Conservation (phyloP, 2,329 filamentous ascomycete genomes). For the Fusarium tricinctum region DNA sequence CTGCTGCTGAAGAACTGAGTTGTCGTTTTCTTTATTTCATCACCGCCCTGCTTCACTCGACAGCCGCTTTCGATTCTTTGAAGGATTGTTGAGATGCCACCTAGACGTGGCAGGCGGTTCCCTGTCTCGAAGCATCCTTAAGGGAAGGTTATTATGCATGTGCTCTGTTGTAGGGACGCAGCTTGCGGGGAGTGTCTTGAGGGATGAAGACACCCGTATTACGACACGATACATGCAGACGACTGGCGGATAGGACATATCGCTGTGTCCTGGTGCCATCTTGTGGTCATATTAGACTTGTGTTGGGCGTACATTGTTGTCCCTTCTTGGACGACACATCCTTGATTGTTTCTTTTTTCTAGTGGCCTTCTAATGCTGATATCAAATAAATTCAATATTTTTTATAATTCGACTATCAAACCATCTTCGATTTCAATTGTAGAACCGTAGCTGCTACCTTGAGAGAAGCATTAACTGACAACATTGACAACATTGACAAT, state of each 20-base stretch:
- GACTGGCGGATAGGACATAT: slow-evolving; percentile 37
- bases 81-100: slow-evolving; percentile 49
- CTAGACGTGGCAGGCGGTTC: slow-evolving; percentile 24
- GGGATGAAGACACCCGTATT: slow-evolving; percentile 42
- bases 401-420: slow-evolving; percentile 36
- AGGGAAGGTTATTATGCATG: slow-evolving; percentile 33
- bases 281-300: slow-evolving; percentile 42
- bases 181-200: slow-evolving; percentile 39
- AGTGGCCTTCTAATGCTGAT: slow-evolving; percentile 75
- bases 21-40: slow-evolving; percentile 55
- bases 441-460: no score
- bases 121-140: slow-evolving; percentile 40
- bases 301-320: slow-evolving; percentile 48
- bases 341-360: slow-evolving; percentile 63
- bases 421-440: no score
- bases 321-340: slow-evolving; percentile 49
- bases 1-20: slow-evolving; percentile 57
- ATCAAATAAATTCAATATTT: slow-evolving; percentile 64
- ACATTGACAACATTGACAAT: no score
- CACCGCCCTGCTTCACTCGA: slow-evolving; percentile 49
- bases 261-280: slow-evolving; percentile 27
- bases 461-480: no score
- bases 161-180: slow-evolving; percentile 43
- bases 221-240: slow-evolving; percentile 34
- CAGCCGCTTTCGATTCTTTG: slow-evolving; percentile 49